Conservation (phyloP, 352 stramenopile species). For the Globisporangium alternatum region DNA sequence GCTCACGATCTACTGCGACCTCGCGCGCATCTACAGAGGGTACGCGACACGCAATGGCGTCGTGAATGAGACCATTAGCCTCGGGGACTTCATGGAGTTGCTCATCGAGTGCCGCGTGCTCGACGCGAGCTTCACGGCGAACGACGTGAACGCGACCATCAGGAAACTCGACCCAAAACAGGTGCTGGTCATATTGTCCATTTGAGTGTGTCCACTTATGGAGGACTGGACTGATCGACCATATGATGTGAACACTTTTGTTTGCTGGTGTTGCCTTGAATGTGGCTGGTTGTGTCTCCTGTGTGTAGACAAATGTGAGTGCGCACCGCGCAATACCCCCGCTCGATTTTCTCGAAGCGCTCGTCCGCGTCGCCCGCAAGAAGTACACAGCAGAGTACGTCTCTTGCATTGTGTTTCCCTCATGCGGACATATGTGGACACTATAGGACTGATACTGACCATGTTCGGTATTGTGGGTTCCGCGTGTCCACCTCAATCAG, state of each 20-base stretch:
- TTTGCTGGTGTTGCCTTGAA: background rate
- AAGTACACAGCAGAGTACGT: slow-evolving; percentile 67
- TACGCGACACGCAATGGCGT: slow-evolving; percentile 46
- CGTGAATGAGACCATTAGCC: slow-evolving; percentile 42
- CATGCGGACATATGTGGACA: background rate
- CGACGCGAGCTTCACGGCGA: slow-evolving; percentile 38
- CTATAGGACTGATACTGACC: background rate
- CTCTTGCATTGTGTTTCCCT: background rate
- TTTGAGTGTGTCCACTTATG: background rate
- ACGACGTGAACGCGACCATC: slow-evolving; percentile 45
- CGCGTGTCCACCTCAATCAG: slow-evolving; percentile 14
- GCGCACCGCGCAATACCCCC: slow-evolving; percentile 45
- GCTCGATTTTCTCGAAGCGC: slow-evolving; percentile 61
- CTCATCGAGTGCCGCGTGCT: slow-evolving; percentile 66
- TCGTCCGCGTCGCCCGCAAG: slow-evolving; percentile 54
- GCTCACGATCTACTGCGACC: slow-evolving; percentile 63
- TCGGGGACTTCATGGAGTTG: slow-evolving; percentile 57
- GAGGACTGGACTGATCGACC: background rate
- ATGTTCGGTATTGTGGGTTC: background rate
- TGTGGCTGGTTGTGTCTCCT: background rate
- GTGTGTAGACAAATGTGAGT: slow-evolving; percentile 32
- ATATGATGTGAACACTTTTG: background rate
- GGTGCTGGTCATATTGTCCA: slow-evolving; percentile 11
- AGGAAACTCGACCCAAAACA: slow-evolving; percentile 47
- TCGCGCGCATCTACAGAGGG: slow-evolving; percentile 70